phyloP scores from a whole-genome alignment of 306 rosid genomes.

The Adenanthera pavonina region DNA sequence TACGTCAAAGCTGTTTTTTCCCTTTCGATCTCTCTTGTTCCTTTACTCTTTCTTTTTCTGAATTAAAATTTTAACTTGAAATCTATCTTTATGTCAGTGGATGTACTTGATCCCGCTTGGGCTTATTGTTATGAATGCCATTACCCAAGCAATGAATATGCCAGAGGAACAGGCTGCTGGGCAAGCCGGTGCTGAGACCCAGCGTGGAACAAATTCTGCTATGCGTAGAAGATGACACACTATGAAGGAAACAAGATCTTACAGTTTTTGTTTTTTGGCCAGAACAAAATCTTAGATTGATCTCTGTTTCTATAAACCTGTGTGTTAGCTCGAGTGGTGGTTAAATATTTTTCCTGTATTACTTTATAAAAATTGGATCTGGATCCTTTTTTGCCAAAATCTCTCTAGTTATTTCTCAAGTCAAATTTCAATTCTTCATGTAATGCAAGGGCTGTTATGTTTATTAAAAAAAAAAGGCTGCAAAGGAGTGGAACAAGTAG shows the following conservation, averaged over 20 bases:
- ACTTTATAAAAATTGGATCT: too few species aligned
- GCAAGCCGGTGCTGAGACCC: conserved; percentile 57
- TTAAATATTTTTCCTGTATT: too few species aligned
- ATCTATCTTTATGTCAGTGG: conserved; percentile 66
- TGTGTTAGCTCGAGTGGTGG: too few species aligned
- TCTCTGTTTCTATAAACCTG: too few species aligned
- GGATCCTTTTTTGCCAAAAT: too few species aligned
- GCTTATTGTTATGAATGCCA: conserved; percentile 88
- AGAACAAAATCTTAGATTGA: too few species aligned
- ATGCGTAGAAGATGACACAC: conserved; percentile 72
- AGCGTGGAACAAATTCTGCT: conserved; percentile 74
- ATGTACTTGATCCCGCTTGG: conserved; percentile 97
- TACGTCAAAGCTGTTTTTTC: background rate
- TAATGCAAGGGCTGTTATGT: too few species aligned
- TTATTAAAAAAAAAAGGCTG: too few species aligned
- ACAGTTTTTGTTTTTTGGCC: too few species aligned
- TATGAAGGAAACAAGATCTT: conserved; percentile 26
- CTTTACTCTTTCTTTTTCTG: background rate
- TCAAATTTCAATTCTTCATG: too few species aligned
- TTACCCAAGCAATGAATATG: conserved; percentile 97
- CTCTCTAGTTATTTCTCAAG: too few species aligned
- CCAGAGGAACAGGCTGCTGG: conserved; percentile 83
- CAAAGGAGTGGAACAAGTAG: too few species aligned
- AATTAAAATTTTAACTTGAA: conserved; percentile 19
- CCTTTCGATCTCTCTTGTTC: background rate